phyloP scores from a whole-genome alignment of 257 asterid genomes.

The Solanum bulbocastanum region DNA sequence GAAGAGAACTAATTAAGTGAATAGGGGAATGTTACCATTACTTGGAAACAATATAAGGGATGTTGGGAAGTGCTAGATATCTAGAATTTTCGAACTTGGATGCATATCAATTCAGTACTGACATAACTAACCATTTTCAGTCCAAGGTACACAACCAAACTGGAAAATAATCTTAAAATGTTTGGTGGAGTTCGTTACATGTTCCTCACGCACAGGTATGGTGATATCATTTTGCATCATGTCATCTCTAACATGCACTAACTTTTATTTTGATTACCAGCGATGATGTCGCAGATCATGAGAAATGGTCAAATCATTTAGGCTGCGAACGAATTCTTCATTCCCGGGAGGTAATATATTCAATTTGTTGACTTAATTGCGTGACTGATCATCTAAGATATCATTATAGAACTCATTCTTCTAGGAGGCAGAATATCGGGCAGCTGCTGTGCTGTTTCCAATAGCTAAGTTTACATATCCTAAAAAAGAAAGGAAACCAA shows the following conservation, averaged over 20 bases:
- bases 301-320: slow-evolving; percentile 57
- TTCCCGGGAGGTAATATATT: slow-evolving; percentile 25
- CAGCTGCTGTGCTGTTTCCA: neutral
- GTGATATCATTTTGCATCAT: neutral
- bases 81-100: neutral
- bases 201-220: slow-evolving; percentile 70
- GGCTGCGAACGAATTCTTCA: slow-evolving; percentile 55
- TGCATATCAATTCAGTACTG: neutral
- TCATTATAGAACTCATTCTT: neutral
- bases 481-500: neutral
- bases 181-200: slow-evolving; percentile 68
- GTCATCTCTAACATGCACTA: neutral
- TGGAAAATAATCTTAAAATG: slow-evolving; percentile 41
- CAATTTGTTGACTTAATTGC: neutral
- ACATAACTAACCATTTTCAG: slow-evolving; percentile 24
- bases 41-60: neutral
- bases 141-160: slow-evolving; percentile 44
- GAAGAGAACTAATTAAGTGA: neutral
- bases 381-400: neutral
- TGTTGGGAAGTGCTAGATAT: neutral
- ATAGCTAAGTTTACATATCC: neutral
- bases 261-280: slow-evolving; percentile 15
- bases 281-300: slow-evolving; percentile 77
- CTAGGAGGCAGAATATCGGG: neutral
- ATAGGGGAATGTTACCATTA: neutral